phyloP scores from a whole-genome alignment of 768 basidiomycete genomes.

The Amanita inopinata region DNA sequence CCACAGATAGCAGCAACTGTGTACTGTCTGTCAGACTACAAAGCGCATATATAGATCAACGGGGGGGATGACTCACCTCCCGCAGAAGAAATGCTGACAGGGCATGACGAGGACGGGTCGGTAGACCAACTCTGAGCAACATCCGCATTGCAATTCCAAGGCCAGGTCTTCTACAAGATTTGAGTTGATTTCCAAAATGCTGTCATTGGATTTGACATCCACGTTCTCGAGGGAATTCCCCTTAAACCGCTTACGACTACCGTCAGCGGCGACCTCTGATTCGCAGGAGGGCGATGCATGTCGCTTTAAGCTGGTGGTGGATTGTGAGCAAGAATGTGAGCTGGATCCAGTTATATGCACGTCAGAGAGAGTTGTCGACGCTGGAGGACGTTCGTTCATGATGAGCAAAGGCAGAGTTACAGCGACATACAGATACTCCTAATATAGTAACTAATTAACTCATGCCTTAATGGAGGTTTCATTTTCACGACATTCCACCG shows the following conservation, averaged over 20 bases:
- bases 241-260: conserved; percentile 53
- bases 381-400: conserved; percentile 7
- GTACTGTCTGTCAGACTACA: conserved; percentile 1
- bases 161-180: conserved; percentile 51
- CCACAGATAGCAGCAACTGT: conserved; percentile 76
- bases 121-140: conserved; percentile 77
- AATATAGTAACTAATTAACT: conserved; percentile 7
- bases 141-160: conserved; percentile 77
- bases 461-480: not conserved
- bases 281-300: conserved; percentile 53
- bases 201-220: conserved; percentile 2
- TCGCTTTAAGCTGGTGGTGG: conserved; percentile 37
- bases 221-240: conserved; percentile 21
- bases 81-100: conserved; percentile 88
- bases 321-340: not conserved
- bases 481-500: not conserved
- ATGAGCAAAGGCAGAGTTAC: conserved; percentile 2
- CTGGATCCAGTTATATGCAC: not conserved
- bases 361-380: not conserved
- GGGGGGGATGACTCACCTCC: conserved; percentile 43
- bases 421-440: not conserved
- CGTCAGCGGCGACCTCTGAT: conserved; percentile 28
- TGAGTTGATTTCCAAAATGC: conserved; percentile 11
- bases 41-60: not conserved
- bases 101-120: conserved; percentile 74